Conservation (phyloP, 2,329 filamentous ascomycete genomes). For the Sordariomycetes sp. region DNA sequence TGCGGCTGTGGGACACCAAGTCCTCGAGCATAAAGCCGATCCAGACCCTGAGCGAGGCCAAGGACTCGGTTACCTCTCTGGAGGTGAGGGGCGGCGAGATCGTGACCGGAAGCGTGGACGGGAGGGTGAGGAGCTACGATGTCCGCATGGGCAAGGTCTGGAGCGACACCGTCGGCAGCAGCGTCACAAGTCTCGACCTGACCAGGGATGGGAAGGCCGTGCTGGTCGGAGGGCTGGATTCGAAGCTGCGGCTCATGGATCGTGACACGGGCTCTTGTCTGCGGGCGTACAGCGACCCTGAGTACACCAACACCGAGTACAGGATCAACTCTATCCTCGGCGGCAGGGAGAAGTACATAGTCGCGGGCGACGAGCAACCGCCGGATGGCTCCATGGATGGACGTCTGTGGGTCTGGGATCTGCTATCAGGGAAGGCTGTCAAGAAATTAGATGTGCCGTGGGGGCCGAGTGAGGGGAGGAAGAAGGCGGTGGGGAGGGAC, state of each 20-base stretch:
- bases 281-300: constrained; percentile 55
- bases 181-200: constrained; percentile 66
- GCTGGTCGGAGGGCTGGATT: constrained; percentile 69
- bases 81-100: constrained; percentile 47
- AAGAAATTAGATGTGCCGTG: constrained; percentile 52
- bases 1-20: constrained; percentile 66
- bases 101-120: constrained; percentile 73
- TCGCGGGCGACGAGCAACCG: constrained; percentile 68
- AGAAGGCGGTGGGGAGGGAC: constrained; percentile 46
- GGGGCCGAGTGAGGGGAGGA: constrained; percentile 41
- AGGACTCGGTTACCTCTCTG: constrained; percentile 53
- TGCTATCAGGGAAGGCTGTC: constrained; percentile 61
- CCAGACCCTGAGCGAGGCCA: constrained; percentile 64
- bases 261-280: constrained; percentile 64
- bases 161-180: constrained; percentile 59
- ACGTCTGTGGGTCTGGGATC: constrained; percentile 72
- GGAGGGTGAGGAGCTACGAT: constrained; percentile 74
- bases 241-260: constrained; percentile 72
- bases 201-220: constrained; percentile 66
- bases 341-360: constrained; percentile 63
- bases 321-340: constrained; percentile 71
- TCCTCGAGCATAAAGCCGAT: constrained; percentile 50
- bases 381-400: constrained; percentile 37
- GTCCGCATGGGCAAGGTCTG: constrained; percentile 63
- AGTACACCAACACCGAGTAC: constrained; percentile 56